Conservation (phyloP, 2,329 filamentous ascomycete species). For the Phoma sp. region DNA sequence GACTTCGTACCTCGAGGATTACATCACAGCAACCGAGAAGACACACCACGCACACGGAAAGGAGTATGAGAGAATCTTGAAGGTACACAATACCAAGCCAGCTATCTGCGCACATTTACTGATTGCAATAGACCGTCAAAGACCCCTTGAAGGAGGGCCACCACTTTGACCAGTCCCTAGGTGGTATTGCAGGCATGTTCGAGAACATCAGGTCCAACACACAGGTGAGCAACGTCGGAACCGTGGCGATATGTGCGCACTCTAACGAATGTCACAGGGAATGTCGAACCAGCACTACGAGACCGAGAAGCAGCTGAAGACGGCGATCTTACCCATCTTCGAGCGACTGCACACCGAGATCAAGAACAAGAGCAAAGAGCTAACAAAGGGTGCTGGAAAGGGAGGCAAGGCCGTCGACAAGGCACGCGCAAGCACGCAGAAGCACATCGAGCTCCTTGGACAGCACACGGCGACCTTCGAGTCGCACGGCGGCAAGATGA, state of each 20-base stretch:
- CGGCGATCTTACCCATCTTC: slow-evolving; percentile 83
- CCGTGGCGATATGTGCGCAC: background rate
- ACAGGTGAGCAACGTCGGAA: slow-evolving; percentile 56
- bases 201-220: slow-evolving; percentile 95
- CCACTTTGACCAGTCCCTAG: slow-evolving; percentile 90
- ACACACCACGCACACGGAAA: slow-evolving; percentile 83
- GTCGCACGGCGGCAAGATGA: slow-evolving; percentile 73
- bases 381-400: slow-evolving; percentile 80
- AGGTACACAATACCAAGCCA: slow-evolving; percentile 57
- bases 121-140: slow-evolving; percentile 72
- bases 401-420: slow-evolving; percentile 91
- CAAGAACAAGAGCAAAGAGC: slow-evolving; percentile 94
- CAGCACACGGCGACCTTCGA: slow-evolving; percentile 83
- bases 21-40: slow-evolving; percentile 84
- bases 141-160: slow-evolving; percentile 86
- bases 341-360: slow-evolving; percentile 93
- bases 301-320: slow-evolving; percentile 89
- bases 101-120: background rate
- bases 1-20: slow-evolving; percentile 88
- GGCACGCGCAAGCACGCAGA: slow-evolving; percentile 83
- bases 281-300: slow-evolving; percentile 88
- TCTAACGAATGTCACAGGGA: slow-evolving; percentile 57
- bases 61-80: slow-evolving; percentile 93
- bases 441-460: slow-evolving; percentile 92
- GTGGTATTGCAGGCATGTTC: slow-evolving; percentile 86